phyloP scores from a whole-genome alignment of 2,329 filamentous ascomycete species.

The Nemania serpens region DNA sequence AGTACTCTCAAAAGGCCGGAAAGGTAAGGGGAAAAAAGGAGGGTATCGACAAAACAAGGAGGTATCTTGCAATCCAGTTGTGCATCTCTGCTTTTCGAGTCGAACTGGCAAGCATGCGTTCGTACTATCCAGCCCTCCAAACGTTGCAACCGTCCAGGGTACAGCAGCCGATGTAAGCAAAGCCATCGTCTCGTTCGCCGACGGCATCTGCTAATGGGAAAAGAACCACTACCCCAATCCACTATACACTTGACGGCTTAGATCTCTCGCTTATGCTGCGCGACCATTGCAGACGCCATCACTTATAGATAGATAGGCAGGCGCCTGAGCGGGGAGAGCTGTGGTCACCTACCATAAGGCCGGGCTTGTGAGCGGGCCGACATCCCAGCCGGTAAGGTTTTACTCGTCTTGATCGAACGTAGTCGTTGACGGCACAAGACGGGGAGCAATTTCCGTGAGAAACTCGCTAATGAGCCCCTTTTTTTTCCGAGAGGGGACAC shows the following conservation, averaged over 20 bases:
- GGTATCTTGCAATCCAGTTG: neutral
- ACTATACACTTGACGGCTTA: slow-evolving; percentile 7
- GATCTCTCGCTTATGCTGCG: slow-evolving; percentile 30
- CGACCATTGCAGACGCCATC: slow-evolving; percentile 7
- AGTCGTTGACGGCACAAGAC: neutral
- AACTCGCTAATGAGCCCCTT: neutral
- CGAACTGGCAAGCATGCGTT: neutral
- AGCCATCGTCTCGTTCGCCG: neutral
- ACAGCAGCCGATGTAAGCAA: neutral
- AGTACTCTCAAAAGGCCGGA: slow-evolving; percentile 2
- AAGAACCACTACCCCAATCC: neutral
- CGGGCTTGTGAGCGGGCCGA: slow-evolving; percentile 22
- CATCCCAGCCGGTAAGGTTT: slow-evolving; percentile 15
- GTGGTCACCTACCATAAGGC: slow-evolving; percentile 5
- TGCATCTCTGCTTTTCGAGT: neutral
- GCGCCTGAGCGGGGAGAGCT: neutral
- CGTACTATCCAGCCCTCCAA: neutral
- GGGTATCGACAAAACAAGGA: neutral
- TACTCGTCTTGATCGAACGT: neutral
- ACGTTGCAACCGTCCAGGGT: neutral
- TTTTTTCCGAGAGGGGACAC: neutral
- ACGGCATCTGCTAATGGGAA: neutral
- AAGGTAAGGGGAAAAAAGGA: no score
- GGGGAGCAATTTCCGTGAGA: neutral
- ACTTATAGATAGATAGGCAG: slow-evolving; percentile 5